phyloP scores from a whole-genome alignment of 176 grass and related monocot genomes.

The Cenchrus purpureus region DNA sequence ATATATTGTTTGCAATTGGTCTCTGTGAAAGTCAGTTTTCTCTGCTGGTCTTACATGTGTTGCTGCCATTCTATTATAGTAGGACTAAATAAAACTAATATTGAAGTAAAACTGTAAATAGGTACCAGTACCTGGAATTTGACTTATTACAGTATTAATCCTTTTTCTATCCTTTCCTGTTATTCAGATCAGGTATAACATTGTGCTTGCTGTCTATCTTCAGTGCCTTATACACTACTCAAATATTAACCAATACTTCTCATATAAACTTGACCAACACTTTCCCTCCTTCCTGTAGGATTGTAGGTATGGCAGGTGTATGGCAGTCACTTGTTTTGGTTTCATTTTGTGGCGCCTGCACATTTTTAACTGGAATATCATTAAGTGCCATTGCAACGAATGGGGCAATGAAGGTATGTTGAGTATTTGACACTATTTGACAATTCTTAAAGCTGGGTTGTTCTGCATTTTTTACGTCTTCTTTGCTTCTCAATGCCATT shows the following conservation, averaged over 20 bases:
- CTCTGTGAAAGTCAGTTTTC: conserved; percentile 15
- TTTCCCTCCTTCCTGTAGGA: conserved; percentile 67
- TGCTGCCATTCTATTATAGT: conserved; percentile 21
- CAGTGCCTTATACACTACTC: conserved; percentile 1
- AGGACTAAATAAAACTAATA: conserved; percentile 17
- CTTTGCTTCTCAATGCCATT: conserved; percentile 15
- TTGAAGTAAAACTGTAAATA: neutral
- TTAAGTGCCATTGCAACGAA: conserved; percentile 99
- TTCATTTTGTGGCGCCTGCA: conserved; percentile 88
- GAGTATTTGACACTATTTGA: neutral
- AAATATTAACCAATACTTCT: conserved; percentile 28
- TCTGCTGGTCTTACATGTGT: neutral
- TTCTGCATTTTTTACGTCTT: neutral
- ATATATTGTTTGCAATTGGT: conserved; percentile 1
- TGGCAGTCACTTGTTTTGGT: conserved; percentile 85
- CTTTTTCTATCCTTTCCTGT: conserved; percentile 27
- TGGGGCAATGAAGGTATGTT: conserved; percentile 96
- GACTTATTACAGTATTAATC: conserved; percentile 13
- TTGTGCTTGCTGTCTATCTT: conserved; percentile 35
- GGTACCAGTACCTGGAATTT: conserved; percentile 11
- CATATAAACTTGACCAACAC: neutral
- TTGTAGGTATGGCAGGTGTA: conserved; percentile 96
- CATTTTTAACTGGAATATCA: conserved; percentile 93
- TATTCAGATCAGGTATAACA: conserved; percentile 16
- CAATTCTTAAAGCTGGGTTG: conserved; percentile 26